phyloP scores from a whole-genome alignment of 2,329 filamentous ascomycete species.

The Magnaporthiopsis rhizophila region DNA sequence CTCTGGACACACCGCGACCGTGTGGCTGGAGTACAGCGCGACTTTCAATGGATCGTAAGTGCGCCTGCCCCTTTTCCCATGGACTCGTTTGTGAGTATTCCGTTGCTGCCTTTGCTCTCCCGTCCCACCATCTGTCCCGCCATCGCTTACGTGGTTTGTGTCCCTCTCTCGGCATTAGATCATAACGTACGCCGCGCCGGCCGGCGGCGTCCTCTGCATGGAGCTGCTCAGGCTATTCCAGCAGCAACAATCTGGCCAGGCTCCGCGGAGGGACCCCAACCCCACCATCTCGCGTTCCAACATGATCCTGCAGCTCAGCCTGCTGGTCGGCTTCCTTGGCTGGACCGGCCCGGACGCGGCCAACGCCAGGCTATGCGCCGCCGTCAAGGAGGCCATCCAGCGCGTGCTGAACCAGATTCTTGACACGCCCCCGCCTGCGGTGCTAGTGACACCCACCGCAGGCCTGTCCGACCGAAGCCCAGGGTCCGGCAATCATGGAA shows the following conservation, averaged over 20 bases:
- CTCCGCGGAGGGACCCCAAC: constrained; percentile 4
- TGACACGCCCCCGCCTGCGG: constrained; percentile 19
- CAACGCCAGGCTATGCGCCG: constrained; percentile 38
- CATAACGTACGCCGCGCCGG: constrained; percentile 41
- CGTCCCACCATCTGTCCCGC: too few species aligned
- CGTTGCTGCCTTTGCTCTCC: too few species aligned
- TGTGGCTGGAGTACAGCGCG: constrained; percentile 29
- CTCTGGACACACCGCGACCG: constrained; percentile 43
- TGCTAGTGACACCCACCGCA: constrained; percentile 10
- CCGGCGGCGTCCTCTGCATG: constrained; percentile 40
- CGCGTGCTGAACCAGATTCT: constrained; percentile 41
- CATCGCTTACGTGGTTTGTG: not conserved
- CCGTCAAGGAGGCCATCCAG: constrained; percentile 40
- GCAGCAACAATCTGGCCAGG: constrained; percentile 16
- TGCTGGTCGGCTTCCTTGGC: constrained; percentile 42
- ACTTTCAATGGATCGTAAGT: constrained; percentile 43
- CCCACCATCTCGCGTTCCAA: constrained; percentile 32
- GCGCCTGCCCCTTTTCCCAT: not conserved
- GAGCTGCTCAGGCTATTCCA: constrained; percentile 38
- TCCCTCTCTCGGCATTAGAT: constrained; percentile 21
- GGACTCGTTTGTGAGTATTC: not conserved
- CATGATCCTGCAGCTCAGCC: constrained; percentile 43
- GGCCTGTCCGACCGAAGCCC: not conserved
- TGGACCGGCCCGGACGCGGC: constrained; percentile 40
- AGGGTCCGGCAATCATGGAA: not conserved